Percentiles rank a stretch among this genome's conserved stretches.
These are phyloP conservation scores for Didymellaceae sp. DNA, from an alignment of 2,329 filamentous ascomycete genomes.

Conservation along the genomic window DNA sequence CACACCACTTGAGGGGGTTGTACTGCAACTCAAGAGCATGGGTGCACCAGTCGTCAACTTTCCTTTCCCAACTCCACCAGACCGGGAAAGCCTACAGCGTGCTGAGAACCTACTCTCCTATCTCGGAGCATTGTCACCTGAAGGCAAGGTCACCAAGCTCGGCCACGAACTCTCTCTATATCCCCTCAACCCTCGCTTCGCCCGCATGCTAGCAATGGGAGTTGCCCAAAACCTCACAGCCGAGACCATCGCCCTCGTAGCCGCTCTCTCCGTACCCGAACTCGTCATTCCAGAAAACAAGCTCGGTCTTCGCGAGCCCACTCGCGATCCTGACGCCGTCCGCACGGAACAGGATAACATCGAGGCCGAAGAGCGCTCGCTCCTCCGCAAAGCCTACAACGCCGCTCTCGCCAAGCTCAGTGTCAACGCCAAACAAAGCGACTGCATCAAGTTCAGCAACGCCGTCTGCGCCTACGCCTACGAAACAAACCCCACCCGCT, in stretches of 20 bases:
- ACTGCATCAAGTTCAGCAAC: constrained; percentile 89
- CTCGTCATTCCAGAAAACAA: constrained; percentile 85
- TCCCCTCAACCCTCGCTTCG: constrained; percentile 87
- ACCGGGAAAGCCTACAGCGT: constrained; percentile 74
- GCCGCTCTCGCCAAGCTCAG: constrained; percentile 79
- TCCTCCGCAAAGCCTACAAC: constrained; percentile 69
- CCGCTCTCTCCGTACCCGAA: constrained; percentile 85
- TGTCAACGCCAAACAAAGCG: constrained; percentile 76
- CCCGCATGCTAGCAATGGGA: constrained; percentile 89
- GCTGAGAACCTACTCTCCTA: constrained; percentile 88
- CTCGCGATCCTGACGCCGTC: constrained; percentile 53
- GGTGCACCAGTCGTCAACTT: constrained; percentile 91
- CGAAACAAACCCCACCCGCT: constrained; percentile 62
- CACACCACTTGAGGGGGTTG: constrained; percentile 87
- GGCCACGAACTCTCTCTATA: constrained; percentile 87
- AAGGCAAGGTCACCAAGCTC: constrained; percentile 77
- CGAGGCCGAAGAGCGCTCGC: constrained; percentile 73
- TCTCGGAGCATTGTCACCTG: constrained; percentile 76
- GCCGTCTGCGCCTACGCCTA: constrained; percentile 80
- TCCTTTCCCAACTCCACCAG: constrained; percentile 91
- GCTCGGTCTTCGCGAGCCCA: constrained; percentile 65
- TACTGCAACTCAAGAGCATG: constrained; percentile 94
- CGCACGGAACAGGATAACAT: constrained; percentile 71
- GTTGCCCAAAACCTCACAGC: constrained; percentile 81
- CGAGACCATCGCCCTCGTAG: constrained; percentile 87